Evolutionary conservation across 306 rosid genomes (phyloP), one percentile per base, ranked within the genome.

Genomic region (Arachis hypogaea): DNA sequence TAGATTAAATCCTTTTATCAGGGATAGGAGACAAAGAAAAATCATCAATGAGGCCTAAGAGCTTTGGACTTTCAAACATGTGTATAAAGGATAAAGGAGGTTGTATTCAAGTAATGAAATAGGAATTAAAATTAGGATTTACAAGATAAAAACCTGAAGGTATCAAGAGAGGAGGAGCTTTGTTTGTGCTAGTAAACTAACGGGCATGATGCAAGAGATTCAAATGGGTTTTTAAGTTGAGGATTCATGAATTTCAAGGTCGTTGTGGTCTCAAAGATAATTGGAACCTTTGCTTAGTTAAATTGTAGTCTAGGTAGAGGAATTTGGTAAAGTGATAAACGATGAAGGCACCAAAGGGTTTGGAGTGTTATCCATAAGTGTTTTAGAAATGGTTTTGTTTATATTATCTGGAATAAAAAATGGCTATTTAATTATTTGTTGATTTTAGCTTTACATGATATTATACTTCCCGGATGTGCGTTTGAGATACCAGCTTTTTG

Each of bases 401-500:
- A 59, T 52, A 52, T 71, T 33, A 11, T 72, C 57, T 46, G 44
- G 16, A 54, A 72, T 73, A 36, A 36, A 36, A 44, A 29, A 77
- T 43, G 67, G 10, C 33, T 70, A 5, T 69, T 30, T 29, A 47
- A 38, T 54, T 67, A 28, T 46, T 51, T 80, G 62, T 67, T 68
- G 46, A 66, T 52, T 36, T 8, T 68, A 52, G 61, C 52, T 71
- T 81, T 56, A 68, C 74, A 45, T 75, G 45, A 73, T 62, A 33
- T 43, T 75, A 56, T 63, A 14, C 62, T 49, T 73, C 49, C 60
- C 81, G 77, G 54, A 55, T 46, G 66, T 73, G 47, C 42, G 41
- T 67, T 81, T 83, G 71, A 76, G 64, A 33, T 51, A 52, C 33
- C 74, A 63, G 33, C 54, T 69, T 29, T 64, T 58, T 81, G 76